Conservation (phyloP, 2,329 filamentous ascomycete species). For the Epichloe scottii region DNA sequence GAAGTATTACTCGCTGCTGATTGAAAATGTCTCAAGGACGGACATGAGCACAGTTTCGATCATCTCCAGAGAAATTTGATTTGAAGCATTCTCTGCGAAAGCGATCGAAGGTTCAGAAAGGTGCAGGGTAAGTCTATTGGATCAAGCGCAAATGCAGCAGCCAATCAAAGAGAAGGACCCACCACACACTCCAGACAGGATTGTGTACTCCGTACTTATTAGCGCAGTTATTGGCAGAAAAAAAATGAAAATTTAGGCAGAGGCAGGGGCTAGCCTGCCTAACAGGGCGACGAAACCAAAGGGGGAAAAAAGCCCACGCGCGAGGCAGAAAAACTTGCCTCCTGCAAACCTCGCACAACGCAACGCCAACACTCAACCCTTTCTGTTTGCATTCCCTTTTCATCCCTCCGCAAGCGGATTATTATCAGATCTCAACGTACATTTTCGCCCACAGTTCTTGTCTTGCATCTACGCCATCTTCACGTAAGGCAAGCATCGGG, state of each 20-base stretch:
- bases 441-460: not conserved
- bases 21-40: no score
- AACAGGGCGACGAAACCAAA: constrained; percentile 1
- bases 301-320: constrained; percentile 12
- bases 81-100: not conserved
- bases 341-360: constrained; percentile 11
- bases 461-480: not conserved
- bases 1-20: no score
- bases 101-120: no score
- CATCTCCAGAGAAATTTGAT: no score
- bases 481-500: not conserved
- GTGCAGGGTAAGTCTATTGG: constrained; percentile 1
- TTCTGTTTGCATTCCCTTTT: constrained; percentile 15
- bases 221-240: constrained; percentile 8
- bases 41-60: no score
- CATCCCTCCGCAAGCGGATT: constrained; percentile 12
- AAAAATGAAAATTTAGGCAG: constrained; percentile 9
- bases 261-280: constrained; percentile 7
- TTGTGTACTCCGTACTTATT: not conserved
- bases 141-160: not conserved
- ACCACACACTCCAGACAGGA: not conserved
- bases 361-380: constrained; percentile 5
- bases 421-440: not conserved
- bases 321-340: constrained; percentile 11
- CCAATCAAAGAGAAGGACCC: constrained; percentile 5